Evolutionary conservation across 139 green algal genomes (phyloP).

Genomic region (Auxenochlorella pyrenoidosa): DNA sequence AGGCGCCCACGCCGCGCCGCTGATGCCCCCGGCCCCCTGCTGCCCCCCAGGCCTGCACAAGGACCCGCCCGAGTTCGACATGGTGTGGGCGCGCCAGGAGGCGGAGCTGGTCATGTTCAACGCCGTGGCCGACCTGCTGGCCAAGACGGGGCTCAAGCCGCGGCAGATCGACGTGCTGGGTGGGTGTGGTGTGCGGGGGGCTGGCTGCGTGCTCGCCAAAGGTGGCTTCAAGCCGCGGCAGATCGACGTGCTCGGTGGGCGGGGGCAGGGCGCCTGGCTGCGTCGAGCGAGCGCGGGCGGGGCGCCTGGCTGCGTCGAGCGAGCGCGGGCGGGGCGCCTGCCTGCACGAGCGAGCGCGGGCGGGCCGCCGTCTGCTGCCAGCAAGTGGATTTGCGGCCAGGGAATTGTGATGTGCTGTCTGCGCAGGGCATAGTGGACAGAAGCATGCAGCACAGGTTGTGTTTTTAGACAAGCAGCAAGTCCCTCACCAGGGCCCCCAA

Average conservation of each 20-base stretch:
- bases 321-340: background rate
- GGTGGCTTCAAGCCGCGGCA: conserved; percentile 67
- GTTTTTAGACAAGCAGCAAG: too few species aligned
- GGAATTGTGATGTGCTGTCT: background rate
- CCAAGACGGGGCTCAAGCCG: conserved; percentile 61
- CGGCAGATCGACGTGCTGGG: conserved; percentile 77
- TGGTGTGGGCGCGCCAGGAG: conserved; percentile 68
- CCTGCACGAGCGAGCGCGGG: too few species aligned
- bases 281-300: background rate
- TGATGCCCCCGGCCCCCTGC: background rate
- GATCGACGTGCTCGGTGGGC: conserved; percentile 71
- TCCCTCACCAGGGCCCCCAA: background rate
- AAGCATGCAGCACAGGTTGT: too few species aligned
- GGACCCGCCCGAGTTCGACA: conserved; percentile 55
- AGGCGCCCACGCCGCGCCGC: background rate
- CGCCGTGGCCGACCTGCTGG: conserved; percentile 55
- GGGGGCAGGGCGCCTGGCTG: background rate
- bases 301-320: background rate
- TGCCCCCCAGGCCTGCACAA: conserved; percentile 46
- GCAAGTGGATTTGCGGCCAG: background rate
- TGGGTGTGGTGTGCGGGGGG: background rate
- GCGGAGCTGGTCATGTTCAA: conserved; percentile 81
- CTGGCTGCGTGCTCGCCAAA: conserved; percentile 39
- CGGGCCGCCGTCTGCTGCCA: too few species aligned
- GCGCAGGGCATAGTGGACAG: background rate